Conservation (phyloP, 2,329 filamentous ascomycete genomes). For the Venturia carpophila region DNA sequence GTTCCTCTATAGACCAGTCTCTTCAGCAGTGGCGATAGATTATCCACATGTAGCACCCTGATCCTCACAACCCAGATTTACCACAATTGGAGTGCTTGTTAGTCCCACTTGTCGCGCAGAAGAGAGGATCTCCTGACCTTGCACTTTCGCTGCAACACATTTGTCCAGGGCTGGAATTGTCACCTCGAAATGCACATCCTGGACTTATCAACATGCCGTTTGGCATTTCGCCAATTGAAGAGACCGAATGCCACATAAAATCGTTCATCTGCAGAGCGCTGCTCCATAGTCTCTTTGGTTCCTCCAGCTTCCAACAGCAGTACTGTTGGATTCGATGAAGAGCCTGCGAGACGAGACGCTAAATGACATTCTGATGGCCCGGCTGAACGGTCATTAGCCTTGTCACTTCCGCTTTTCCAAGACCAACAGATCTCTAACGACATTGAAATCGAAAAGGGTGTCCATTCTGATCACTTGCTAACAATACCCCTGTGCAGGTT, state of each 20-base stretch:
- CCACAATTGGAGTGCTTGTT: too few relatives aligned
- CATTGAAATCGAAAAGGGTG: slow-evolving; percentile 18
- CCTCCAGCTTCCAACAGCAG: slow-evolving; percentile 12
- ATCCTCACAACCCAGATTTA: too few relatives aligned
- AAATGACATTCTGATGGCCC: slow-evolving; percentile 7
- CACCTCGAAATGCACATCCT: too few relatives aligned
- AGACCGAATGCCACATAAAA: slow-evolving; percentile 45
- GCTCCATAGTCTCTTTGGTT: neutral
- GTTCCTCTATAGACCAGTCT: slow-evolving; percentile 32
- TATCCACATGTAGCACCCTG: too few relatives aligned
- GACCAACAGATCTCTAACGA: slow-evolving; percentile 17
- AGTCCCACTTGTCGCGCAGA: slow-evolving; percentile 27
- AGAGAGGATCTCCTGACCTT: slow-evolving; percentile 44
- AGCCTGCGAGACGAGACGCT: slow-evolving; percentile 11
- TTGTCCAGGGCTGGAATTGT: too few relatives aligned
- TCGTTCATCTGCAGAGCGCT: slow-evolving; percentile 43
- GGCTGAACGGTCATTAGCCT: neutral
- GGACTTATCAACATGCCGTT: too few relatives aligned
- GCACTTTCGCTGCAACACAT: slow-evolving; percentile 39
- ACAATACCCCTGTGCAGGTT: neutral
- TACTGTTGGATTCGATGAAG: slow-evolving; percentile 2
- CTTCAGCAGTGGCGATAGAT: slow-evolving; percentile 19
- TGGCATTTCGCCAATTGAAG: too few relatives aligned
- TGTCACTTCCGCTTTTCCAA: neutral
- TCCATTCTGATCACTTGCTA: slow-evolving; percentile 21